Conservation (phyloP, 176 grass and related monocot species). For the Microstegium vimineum region DNA sequence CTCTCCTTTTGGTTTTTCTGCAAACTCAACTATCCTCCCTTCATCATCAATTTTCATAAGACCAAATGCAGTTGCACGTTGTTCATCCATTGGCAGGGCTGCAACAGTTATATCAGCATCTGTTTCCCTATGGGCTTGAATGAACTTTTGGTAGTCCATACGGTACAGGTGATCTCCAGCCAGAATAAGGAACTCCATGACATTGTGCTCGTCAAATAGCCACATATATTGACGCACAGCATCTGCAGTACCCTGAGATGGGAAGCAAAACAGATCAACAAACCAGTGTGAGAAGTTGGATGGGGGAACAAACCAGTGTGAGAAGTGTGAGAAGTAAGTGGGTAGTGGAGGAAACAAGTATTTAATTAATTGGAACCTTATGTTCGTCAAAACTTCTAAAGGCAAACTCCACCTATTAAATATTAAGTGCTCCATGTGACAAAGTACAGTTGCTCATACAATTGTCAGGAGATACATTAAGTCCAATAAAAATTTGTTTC, state of each 20-base stretch:
- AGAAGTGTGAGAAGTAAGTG: not conserved
- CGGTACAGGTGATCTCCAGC: slow-evolving; percentile 96
- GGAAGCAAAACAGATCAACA: slow-evolving; percentile 6
- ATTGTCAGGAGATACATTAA: not conserved
- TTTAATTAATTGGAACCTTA: not conserved
- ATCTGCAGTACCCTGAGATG: slow-evolving; percentile 87
- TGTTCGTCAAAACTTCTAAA: slow-evolving; percentile 1
- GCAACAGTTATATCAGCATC: slow-evolving; percentile 91
- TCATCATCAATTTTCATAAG: slow-evolving; percentile 99
- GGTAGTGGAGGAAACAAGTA: not conserved
- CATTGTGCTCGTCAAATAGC: slow-evolving; percentile 96
- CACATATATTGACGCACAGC: slow-evolving; percentile 87
- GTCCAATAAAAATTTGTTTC: not conserved
- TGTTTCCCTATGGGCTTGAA: slow-evolving; percentile 95
- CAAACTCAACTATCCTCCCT: slow-evolving; percentile 83
- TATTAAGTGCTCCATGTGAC: not conserved
- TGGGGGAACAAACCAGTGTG: not conserved
- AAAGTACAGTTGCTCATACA: not conserved
- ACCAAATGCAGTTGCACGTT: slow-evolving; percentile 86
- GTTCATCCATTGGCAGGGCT: slow-evolving; percentile 87
- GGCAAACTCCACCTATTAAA: not conserved
- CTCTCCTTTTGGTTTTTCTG: slow-evolving; percentile 96
- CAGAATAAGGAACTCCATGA: slow-evolving; percentile 89
- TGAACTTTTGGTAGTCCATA: slow-evolving; percentile 98
- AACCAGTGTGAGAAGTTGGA: not conserved